Evolutionary conservation across 2,329 filamentous ascomycete genomes (phyloP).

Genomic region (Metarhizium humberi): DNA sequence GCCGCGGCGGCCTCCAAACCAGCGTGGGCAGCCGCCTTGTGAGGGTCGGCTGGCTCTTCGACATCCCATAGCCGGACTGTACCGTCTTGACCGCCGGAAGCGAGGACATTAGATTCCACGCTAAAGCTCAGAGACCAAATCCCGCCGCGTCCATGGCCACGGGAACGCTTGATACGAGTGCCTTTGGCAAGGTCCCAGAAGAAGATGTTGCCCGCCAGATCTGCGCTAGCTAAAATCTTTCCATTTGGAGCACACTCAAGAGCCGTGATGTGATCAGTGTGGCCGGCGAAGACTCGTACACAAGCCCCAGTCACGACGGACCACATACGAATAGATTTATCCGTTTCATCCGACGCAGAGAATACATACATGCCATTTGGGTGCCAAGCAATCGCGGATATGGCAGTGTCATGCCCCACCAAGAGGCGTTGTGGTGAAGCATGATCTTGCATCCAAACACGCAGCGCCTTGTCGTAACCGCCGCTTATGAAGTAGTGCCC

Average conservation of each 20-base stretch:
- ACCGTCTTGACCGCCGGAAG: conserved; percentile 83
- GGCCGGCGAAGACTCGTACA: conserved; percentile 85
- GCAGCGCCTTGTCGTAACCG: conserved; percentile 81
- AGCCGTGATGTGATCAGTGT: conserved; percentile 77
- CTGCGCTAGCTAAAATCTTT: conserved; percentile 82
- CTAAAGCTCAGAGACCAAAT: conserved; percentile 93
- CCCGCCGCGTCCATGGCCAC: conserved; percentile 85
- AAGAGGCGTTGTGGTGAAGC: conserved; percentile 82
- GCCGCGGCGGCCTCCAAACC: conserved; percentile 32
- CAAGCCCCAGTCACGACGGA: conserved; percentile 78
- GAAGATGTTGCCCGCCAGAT: conserved; percentile 80
- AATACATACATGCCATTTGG: conserved; percentile 91
- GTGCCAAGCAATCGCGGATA: conserved; percentile 90
- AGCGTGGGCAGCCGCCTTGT: conserved; percentile 41
- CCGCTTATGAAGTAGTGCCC: conserved; percentile 91
- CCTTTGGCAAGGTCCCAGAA: conserved; percentile 92
- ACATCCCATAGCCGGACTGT: conserved; percentile 95
- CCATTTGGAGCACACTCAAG: conserved; percentile 82
- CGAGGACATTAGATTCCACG: conserved; percentile 81
- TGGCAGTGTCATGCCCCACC: conserved; percentile 84
- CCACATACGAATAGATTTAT: conserved; percentile 97
- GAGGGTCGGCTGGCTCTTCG: conserved; percentile 57
- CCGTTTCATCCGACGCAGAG: conserved; percentile 73
- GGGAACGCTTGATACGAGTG: conserved; percentile 79
- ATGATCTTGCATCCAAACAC: conserved; percentile 88